A percentile compares a stretch with the other conserved stretches of the same genome.
These are phyloP conservation scores for Candida incommunis DNA, from an alignment of 805 yeast genomes.

Conservation along the genomic window DNA sequence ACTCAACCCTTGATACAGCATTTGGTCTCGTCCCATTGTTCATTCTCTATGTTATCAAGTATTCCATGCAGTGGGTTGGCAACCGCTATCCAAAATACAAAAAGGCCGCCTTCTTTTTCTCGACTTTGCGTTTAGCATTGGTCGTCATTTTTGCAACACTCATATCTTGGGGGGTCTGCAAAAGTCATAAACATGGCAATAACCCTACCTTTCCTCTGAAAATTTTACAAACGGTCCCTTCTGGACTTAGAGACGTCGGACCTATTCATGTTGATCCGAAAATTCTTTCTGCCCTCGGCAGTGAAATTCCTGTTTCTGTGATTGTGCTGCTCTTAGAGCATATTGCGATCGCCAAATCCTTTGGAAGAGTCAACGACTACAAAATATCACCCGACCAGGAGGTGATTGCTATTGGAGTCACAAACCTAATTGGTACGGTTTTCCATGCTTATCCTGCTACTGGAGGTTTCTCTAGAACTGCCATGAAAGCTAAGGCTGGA, in stretches of 20 bases:
- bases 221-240: constrained; percentile 65
- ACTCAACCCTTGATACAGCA: constrained; percentile 68
- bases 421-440: constrained; percentile 81
- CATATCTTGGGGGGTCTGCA: constrained; percentile 64
- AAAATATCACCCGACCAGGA: constrained; percentile 89
- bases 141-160: constrained; percentile 71
- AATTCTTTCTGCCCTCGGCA: constrained; percentile 44
- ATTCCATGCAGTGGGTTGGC: constrained; percentile 41
- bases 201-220: constrained; percentile 34
- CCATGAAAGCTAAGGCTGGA: constrained; percentile 88
- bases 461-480: constrained; percentile 91
- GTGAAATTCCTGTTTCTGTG: constrained; percentile 74
- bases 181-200: constrained; percentile 29
- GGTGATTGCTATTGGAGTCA: constrained; percentile 82
- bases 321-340: constrained; percentile 79
- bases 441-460: constrained; percentile 93
- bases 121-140: constrained; percentile 69
- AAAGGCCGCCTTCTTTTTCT: constrained; percentile 50
- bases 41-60: constrained; percentile 62
- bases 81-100: constrained; percentile 47
- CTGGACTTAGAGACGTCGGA: constrained; percentile 69
- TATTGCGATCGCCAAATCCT: constrained; percentile 85
- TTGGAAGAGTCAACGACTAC: constrained; percentile 85
- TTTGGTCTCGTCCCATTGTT: constrained; percentile 70
- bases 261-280: constrained; percentile 51